phyloP scores from a whole-genome alignment of 2,329 filamentous ascomycete genomes.

The Teratosphaeria nubilosa region DNA sequence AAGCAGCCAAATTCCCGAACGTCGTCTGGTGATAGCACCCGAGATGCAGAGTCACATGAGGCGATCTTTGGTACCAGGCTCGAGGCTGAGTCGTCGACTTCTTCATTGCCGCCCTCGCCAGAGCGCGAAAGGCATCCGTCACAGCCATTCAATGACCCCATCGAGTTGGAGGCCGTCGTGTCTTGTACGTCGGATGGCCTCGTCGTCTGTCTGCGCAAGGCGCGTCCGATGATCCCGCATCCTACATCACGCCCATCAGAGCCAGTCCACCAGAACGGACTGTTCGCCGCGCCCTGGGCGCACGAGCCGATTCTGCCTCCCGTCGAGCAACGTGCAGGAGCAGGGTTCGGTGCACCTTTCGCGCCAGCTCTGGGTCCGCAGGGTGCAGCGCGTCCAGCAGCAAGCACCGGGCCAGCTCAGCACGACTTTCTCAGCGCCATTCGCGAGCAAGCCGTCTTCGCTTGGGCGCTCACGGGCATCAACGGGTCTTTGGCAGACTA shows the following conservation, averaged over 20 bases:
- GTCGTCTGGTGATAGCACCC: constrained; percentile 39
- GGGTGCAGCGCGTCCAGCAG: constrained; percentile 10
- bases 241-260: constrained; percentile 38
- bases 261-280: constrained; percentile 43
- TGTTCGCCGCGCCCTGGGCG: constrained; percentile 76
- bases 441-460: constrained; percentile 77
- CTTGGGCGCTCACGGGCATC: constrained; percentile 72
- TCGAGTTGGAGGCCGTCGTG: constrained; percentile 81
- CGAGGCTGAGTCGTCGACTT: constrained; percentile 27
- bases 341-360: constrained; percentile 24
- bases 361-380: constrained; percentile 26
- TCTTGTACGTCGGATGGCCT: constrained; percentile 83
- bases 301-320: constrained; percentile 49
- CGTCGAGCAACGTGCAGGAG: constrained; percentile 25
- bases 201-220: constrained; percentile 68
- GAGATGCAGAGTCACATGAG: constrained; percentile 30
- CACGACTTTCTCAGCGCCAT: constrained; percentile 69
- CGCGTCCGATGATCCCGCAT: constrained; percentile 58
- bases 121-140: constrained; percentile 15
- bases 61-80: constrained; percentile 34
- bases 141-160: constrained; percentile 26
- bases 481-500: constrained; percentile 63
- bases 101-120: constrained; percentile 23
- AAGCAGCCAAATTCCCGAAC: constrained; percentile 25
- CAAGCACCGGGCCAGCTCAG: constrained; percentile 34